Conservation (phyloP, 352 stramenopile species). For the Vaucheria bursata region DNA sequence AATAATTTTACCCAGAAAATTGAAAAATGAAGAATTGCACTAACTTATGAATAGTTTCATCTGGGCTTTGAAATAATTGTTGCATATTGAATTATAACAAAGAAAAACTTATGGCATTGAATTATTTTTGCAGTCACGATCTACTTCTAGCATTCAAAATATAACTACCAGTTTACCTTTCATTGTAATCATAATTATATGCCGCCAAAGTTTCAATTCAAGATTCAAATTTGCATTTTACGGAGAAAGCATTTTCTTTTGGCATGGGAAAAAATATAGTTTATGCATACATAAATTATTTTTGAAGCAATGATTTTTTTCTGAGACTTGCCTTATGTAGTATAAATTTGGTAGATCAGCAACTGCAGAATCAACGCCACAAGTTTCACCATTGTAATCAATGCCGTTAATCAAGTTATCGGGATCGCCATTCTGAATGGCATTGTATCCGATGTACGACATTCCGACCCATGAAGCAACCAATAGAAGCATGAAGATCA, state of each 20-base stretch:
- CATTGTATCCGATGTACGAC: constrained; percentile 51
- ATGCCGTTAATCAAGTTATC: constrained; percentile 58
- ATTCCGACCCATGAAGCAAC: constrained; percentile 57
- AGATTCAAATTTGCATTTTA: constrained; percentile 8
- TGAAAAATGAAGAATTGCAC: too few relatives aligned
- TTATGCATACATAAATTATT: too few relatives aligned
- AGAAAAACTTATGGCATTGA: too few relatives aligned
- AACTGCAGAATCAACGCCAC: constrained; percentile 55
- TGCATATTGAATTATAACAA: too few relatives aligned
- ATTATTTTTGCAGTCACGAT: too few relatives aligned
- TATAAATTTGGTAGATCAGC: constrained; percentile 31
- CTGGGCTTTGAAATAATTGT: too few relatives aligned
- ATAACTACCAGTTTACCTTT: too few relatives aligned
- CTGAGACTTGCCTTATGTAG: constrained; percentile 4
- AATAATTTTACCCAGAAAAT: too few relatives aligned
- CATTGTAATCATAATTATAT: constrained; percentile 3
- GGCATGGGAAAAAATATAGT: too few relatives aligned
- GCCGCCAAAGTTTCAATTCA: not conserved
- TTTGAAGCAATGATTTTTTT: too few relatives aligned
- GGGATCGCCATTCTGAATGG: constrained; percentile 52
- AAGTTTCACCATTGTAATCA: constrained; percentile 67
- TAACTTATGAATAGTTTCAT: too few relatives aligned
- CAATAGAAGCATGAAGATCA: constrained; percentile 60
- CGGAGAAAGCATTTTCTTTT: not conserved
- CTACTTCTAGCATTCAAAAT: too few relatives aligned